These are phyloP conservation scores for Patellaria atrata DNA, from an alignment of 495 filamentous ascomycete genomes.

Conservation along the genomic window DNA sequence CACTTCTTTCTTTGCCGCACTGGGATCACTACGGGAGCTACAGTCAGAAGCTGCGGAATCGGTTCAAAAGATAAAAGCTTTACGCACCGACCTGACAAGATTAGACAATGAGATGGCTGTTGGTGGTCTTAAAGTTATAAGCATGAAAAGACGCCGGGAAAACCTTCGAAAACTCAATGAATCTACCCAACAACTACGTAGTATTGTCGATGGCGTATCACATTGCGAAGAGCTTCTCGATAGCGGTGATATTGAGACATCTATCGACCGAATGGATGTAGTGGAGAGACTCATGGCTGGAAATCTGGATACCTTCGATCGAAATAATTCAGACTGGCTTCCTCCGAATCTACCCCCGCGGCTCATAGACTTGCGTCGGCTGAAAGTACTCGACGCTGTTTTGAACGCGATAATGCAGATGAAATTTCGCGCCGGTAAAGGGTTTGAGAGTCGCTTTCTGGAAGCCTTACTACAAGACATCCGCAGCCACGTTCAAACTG, in stretches of 20 bases:
- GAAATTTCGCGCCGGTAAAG: constrained; percentile 67
- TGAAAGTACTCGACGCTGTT: constrained; percentile 70
- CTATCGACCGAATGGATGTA: constrained; percentile 58
- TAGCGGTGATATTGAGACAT: constrained; percentile 61
- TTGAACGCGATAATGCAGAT: constrained; percentile 60
- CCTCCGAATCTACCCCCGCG: constrained; percentile 11
- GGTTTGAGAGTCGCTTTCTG: constrained; percentile 70
- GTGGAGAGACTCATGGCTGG: constrained; percentile 71
- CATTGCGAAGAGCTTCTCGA: constrained; percentile 72
- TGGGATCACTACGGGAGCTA: constrained; percentile 79
- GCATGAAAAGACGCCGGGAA: constrained; percentile 63
- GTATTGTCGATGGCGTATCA: constrained; percentile 60
- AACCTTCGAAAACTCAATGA: constrained; percentile 73
- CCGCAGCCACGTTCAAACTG: constrained; percentile 62
- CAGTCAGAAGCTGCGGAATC: constrained; percentile 88
- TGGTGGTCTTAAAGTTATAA: constrained; percentile 72
- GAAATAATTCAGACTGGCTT: constrained; percentile 20
- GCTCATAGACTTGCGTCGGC: constrained; percentile 57
- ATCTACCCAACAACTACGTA: constrained; percentile 66
- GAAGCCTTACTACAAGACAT: constrained; percentile 66
- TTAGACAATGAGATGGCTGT: constrained; percentile 81
- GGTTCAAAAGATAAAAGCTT: constrained; percentile 65
- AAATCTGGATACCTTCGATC: constrained; percentile 29
- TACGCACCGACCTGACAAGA: constrained; percentile 62
- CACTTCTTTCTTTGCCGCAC: constrained; percentile 87